phyloP scores from a whole-genome alignment of 1,284 basidiomycete genomes.

The Heterobasidion irregulare region DNA sequence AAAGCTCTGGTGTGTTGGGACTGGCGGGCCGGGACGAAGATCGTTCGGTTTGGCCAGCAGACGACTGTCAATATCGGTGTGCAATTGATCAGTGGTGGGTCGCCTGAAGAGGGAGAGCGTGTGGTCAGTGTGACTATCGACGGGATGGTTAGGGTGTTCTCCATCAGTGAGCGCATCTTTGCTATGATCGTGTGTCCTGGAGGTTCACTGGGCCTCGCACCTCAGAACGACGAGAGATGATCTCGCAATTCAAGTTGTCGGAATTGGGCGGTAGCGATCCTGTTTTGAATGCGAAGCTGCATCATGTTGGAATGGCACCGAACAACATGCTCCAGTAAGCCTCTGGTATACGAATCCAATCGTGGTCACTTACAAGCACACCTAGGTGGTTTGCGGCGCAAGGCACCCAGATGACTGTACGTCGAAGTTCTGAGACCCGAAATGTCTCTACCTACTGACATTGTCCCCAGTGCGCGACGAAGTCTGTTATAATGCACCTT shows the following conservation, averaged over 20 bases:
- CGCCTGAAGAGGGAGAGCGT: conserved; percentile 58
- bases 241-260: conserved; percentile 81
- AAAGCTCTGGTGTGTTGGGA: conserved; percentile 91
- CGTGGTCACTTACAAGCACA: background rate
- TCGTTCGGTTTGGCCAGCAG: conserved; percentile 88
- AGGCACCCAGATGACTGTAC: conserved; percentile 82
- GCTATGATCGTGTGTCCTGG: background rate
- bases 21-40: conserved; percentile 78
- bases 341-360: background rate
- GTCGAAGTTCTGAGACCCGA: conserved; percentile 14
- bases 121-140: conserved; percentile 89
- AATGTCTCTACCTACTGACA: background rate
- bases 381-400: conserved; percentile 84
- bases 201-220: conserved; percentile 1
- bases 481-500: conserved; percentile 79
- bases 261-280: conserved; percentile 71
- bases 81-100: conserved; percentile 57
- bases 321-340: conserved; percentile 78
- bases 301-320: conserved; percentile 68
- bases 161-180: conserved; percentile 55
- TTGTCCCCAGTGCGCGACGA: conserved; percentile 70
- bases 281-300: conserved; percentile 52
- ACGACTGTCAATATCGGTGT: conserved; percentile 89
- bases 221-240: conserved; percentile 73
- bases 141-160: conserved; percentile 85